phyloP scores from a whole-genome alignment of 345 rosid genomes.

The Salix koriyanagi region DNA sequence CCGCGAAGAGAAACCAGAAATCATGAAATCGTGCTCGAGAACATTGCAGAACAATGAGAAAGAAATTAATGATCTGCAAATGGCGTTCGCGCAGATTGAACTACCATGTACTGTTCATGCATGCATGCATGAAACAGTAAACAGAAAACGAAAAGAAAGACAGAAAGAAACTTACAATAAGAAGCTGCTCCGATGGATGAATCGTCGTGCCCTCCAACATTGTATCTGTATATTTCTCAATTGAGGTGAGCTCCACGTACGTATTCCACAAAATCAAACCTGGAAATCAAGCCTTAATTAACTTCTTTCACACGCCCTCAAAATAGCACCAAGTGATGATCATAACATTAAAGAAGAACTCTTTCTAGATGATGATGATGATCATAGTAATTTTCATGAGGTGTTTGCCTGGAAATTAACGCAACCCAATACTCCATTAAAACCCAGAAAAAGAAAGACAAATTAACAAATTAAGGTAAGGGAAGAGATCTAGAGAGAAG shows the following conservation, averaged over 20 bases:
- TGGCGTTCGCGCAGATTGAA: not conserved
- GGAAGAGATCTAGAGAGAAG: not conserved
- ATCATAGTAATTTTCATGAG: not conserved
- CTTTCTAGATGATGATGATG: not conserved
- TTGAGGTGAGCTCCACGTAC: too few relatives aligned
- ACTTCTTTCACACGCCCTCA: not conserved
- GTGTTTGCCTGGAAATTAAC: not conserved
- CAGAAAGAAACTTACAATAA: constrained; percentile 27
- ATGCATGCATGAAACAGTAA: not conserved
- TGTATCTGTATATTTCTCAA: not conserved
- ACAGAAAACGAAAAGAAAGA: not conserved
- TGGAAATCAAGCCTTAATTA: not conserved
- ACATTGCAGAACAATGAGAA: not conserved
- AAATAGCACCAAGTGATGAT: not conserved
- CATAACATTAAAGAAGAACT: constrained; percentile 1
- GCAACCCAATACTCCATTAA: constrained; percentile 8
- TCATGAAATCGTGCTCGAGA: too few relatives aligned
- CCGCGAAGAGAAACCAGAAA: not conserved
- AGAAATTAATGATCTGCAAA: not conserved
- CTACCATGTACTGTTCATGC: not conserved
- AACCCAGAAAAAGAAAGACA: not conserved
- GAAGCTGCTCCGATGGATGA: constrained; percentile 37
- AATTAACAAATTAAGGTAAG: not conserved
- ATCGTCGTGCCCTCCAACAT: constrained; percentile 47
- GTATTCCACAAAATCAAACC: not conserved